Percentiles rank a stretch among this genome's conserved stretches.
phyloP scores from a whole-genome alignment of 148 eudicot species.

The Rhododendron henanense region DNA sequence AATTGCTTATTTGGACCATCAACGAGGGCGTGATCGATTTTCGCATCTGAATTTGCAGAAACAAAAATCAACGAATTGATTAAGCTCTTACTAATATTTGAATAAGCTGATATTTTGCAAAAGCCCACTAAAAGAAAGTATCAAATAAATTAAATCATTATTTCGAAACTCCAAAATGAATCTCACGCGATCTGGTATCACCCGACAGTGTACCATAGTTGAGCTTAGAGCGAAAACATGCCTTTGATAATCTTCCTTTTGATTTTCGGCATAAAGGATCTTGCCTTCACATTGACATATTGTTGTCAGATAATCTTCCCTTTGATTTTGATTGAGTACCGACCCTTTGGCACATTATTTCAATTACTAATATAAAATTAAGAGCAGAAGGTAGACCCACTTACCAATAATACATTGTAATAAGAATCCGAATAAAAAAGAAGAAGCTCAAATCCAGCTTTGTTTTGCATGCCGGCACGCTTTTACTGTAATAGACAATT shows the following conservation, averaged over 20 bases:
- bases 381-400: not conserved
- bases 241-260: not conserved
- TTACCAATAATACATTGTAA: not conserved
- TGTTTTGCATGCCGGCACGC: not conserved
- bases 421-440: not conserved
- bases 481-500: not conserved
- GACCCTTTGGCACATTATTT: not conserved
- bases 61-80: too few relatives aligned
- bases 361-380: not conserved
- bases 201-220: too few relatives aligned
- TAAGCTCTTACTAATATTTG: too few relatives aligned
- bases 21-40: too few relatives aligned
- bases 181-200: too few relatives aligned
- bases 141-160: too few relatives aligned
- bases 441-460: not conserved
- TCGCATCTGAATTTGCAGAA: too few relatives aligned
- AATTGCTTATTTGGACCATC: too few relatives aligned
- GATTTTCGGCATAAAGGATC: not conserved
- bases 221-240: not conserved
- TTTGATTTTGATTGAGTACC: not conserved
- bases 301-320: not conserved
- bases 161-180: too few relatives aligned
- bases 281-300: not conserved
- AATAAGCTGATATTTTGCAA: too few relatives aligned
- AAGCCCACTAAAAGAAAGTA: too few relatives aligned